Evolutionary conservation across 2,329 filamentous ascomycete species (phyloP), one percentile per base, ranked within the genome.

Genomic region (Neonectria hederae): DNA sequence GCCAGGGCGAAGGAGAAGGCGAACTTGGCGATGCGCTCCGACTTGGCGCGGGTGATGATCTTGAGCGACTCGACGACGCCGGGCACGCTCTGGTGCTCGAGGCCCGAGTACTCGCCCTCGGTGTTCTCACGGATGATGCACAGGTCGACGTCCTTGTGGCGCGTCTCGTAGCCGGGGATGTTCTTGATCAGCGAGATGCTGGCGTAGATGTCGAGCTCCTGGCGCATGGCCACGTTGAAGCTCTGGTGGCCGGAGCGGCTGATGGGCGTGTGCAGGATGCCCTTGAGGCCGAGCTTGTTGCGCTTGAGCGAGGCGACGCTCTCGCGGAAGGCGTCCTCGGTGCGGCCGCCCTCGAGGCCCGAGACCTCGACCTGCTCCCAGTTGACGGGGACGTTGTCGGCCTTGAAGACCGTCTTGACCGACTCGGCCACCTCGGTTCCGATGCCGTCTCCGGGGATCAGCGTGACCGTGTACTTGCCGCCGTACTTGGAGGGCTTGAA

Each of bases 41-140:
- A 97, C 89, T 99, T 98, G 82, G 94, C 94, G 76, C 94, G 93
- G 73, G 96, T 99, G 84, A 99, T 98, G 84, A 99, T 98, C 89
- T 99, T 99, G 83, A 99, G 92, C 54, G 95, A 97, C 87, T 99
- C 96, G 75, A 99, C 96, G 75, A 99, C 96, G 74, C 96, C 96
- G 72, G 87, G 88, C 56, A 99, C 96, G 69, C 93, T 97, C 87
- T 98, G 95, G 86, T 99, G 96, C 88, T 99, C 96, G 68, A 99
- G 90, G 67, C 96, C 96, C 71, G 94, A 97, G 88, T 99, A 99
- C 87, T 99, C 96, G 78, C 96, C 96, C 88, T 99, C 96, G 79
- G 96, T 99, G 88, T 99, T 99, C 87, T 99, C 96, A 84, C 96
- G 96, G 84, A 99, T 97, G 83, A 99, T 97, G 90, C 94, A 97